Evolutionary conservation across 305 asterid species (phyloP), one percentile per base, ranked within the genome.

Genomic region (Fraxinus xanthoxyloides): DNA sequence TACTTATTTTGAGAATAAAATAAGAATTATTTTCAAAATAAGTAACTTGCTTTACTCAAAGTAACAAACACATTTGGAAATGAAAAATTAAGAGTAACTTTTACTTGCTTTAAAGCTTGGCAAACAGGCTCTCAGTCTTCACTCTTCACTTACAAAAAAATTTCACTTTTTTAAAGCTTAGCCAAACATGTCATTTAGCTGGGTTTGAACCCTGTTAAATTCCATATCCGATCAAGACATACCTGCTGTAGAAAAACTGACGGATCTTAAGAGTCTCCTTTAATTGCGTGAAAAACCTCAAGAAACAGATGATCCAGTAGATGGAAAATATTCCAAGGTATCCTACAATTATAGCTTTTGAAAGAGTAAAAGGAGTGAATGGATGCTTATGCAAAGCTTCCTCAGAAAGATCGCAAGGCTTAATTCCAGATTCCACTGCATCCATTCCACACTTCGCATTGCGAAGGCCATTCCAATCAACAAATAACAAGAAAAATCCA

Each of bases 391-490:
- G 96, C 79, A 97, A 93, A 80, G 98, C 99, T 84, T 97, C 99
- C 87, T 90, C 89, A 28, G 98, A 88, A 83, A 97, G 85, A 86
- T 94, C 98, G 35, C 99, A 97, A 4, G 95, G 99, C 84, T 90
- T 94, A 48, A 89, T 93, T 83, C 99, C 99, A 84, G 98, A 95
- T 87, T 94, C 98, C 77, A 96, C 97, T 0, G 99, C 99, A 91
- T 91, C 95, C 98, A 96, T 96, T 80, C 99, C 99, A 92, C 99
- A 97, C 83, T 97, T 93, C 28, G 98, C 98, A 85, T 84, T 92
- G 79, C 96, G 91, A 67, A 97, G 95, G 77, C 99, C 98, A 88
- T 89, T 90, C 99, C 99, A 97, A 84, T 97, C 97, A 79, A 97
- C 97, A 84, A 81, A 90, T 76, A 97, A 91, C 81, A 94, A 81